Conservation (phyloP, 202 grass and related monocot species). For the Miscanthus sacchariflorus region DNA sequence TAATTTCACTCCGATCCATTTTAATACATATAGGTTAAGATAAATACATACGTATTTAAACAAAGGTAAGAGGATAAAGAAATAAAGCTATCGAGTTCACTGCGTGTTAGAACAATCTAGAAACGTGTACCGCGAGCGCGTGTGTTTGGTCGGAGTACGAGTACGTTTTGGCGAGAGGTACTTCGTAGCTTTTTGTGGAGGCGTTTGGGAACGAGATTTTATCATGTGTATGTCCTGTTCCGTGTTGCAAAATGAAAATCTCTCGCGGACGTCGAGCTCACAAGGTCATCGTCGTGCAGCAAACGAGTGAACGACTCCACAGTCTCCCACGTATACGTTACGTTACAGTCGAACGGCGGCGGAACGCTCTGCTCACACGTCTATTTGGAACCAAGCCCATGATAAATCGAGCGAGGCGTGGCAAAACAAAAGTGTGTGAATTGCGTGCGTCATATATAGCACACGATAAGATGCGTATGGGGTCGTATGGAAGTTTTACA, state of each 20-base stretch:
- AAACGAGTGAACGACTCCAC: background rate
- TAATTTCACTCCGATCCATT: no score
- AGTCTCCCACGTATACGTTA: background rate
- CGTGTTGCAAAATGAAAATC: background rate
- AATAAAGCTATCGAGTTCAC: background rate
- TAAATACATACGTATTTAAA: no score
- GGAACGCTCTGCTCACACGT: background rate
- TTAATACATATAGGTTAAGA: no score
- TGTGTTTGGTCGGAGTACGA: background rate
- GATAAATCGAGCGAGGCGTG: background rate
- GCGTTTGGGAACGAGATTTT: background rate
- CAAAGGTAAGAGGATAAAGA: no score
- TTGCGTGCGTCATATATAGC: background rate
- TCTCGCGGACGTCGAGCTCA: background rate
- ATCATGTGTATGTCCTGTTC: slow-evolving; percentile 9
- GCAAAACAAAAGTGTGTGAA: background rate
- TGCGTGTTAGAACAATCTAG: background rate
- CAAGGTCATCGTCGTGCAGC: background rate
- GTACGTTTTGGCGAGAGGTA: background rate
- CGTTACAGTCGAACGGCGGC: background rate
- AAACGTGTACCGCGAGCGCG: background rate
- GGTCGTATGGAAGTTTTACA: background rate
- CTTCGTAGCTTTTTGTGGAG: background rate
- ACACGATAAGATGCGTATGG: background rate
- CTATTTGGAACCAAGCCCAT: background rate